Evolutionary conservation across 2,329 filamentous ascomycete genomes (phyloP), one percentile per base, ranked within the genome.

Genomic region (Aciculosporium take): DNA sequence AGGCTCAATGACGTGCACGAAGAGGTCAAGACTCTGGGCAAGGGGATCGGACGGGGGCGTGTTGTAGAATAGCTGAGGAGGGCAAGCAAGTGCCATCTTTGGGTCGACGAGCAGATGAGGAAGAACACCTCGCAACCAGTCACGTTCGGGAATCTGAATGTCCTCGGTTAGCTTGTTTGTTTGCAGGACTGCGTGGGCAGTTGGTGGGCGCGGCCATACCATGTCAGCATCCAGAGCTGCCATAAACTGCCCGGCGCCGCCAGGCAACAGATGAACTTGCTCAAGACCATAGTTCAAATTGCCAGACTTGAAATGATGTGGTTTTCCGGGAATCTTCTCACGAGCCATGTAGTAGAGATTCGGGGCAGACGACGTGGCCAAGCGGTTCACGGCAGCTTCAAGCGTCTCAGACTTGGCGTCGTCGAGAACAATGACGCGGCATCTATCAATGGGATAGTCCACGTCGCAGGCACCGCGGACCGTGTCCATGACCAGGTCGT

Each of bases 201-300:
- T n/a, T n/a, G 12, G 32, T 8, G 15, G 7, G 20, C 27, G 12
- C 7, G 7, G 18, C 48, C 55, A 34, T 56, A 66, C 63, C 77
- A 81, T 81, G 52, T 81, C 77, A 17, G 76, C 76, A 52, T 81
- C 77, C 27, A 81, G 60, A 30, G 72, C 71, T n/a, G 74, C 76
- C 53, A 79, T 71, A 54, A 66, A 79, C 49, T 72, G 64, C 31
- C 65, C 64, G n/a, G 70, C 62, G 20, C 73, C 73, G 15, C 71
- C 72, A 1, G 71, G 69, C 25, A 77, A 57, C n/a, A 57, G 51
- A 13, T 63, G 61, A 4, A 67, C 62, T 41, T 67, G 62, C 13
- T 74, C 67, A 17, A 75, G 56, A 27, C 72, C 76, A 42, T 74
- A 71, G 56, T 78, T 79, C 40, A 80, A 60, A 52, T 80, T 80